Percentiles rank a stretch among this genome's conserved stretches.
phyloP scores from a whole-genome alignment of 805 yeast genomes.

The Candida rishiriensis region DNA sequence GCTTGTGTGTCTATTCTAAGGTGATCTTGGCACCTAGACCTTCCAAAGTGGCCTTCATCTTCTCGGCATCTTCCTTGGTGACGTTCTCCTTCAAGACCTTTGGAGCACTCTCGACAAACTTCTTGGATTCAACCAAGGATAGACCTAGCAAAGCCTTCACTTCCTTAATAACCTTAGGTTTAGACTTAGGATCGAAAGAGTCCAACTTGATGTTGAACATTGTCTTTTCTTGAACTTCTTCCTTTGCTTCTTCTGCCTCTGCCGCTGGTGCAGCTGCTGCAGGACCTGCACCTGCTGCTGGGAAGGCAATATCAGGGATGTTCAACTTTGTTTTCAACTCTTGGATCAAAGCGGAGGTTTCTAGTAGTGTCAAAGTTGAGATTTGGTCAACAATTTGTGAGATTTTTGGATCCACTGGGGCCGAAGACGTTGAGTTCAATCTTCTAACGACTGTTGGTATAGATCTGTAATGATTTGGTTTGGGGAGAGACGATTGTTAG shows the following conservation, averaged over 20 bases:
- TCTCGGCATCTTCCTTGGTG: slow-evolving; percentile 95
- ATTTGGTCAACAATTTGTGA: slow-evolving; percentile 84
- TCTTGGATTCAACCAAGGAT: slow-evolving; percentile 94
- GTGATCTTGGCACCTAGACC: slow-evolving; percentile 90
- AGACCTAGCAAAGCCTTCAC: slow-evolving; percentile 88
- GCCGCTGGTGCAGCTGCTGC: slow-evolving; percentile 63
- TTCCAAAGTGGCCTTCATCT: slow-evolving; percentile 89
- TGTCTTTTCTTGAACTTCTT: slow-evolving; percentile 84
- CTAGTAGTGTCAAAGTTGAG: slow-evolving; percentile 84
- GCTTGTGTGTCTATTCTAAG: slow-evolving; percentile 77
- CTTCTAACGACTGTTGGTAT: slow-evolving; percentile 29
- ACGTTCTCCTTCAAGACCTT: slow-evolving; percentile 92
- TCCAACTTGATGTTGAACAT: slow-evolving; percentile 90
- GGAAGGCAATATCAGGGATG: slow-evolving; percentile 89
- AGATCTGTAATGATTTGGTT: background rate
- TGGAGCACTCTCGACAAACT: slow-evolving; percentile 97
- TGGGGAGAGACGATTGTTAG: no score
- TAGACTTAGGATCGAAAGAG: slow-evolving; percentile 88
- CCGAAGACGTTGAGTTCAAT: slow-evolving; percentile 43
- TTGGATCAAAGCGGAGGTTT: slow-evolving; percentile 80
- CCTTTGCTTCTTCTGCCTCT: slow-evolving; percentile 68
- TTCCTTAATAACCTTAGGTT: slow-evolving; percentile 97
- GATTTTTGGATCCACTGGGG: slow-evolving; percentile 83
- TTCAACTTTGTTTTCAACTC: slow-evolving; percentile 80
- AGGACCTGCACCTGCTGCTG: slow-evolving; percentile 55